phyloP scores from a whole-genome alignment of 352 stramenopile genomes.

The Phytophthora colocasiae region DNA sequence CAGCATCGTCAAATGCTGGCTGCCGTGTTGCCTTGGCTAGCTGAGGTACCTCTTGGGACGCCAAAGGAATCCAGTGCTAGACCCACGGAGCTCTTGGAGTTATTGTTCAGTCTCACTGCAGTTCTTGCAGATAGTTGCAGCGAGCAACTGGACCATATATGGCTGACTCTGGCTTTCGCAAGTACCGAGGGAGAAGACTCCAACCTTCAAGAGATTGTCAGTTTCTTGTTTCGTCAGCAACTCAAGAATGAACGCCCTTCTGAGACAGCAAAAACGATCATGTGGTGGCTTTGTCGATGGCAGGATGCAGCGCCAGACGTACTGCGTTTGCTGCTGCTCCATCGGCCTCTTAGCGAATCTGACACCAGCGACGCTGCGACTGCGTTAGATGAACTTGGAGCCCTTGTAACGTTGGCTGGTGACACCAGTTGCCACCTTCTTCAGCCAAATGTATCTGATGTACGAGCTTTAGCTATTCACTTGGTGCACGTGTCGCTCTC shows the following conservation, averaged over 20 bases:
- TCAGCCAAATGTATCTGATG: slow-evolving; percentile 12
- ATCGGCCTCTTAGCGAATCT: slow-evolving; percentile 5
- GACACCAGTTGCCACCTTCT: slow-evolving; percentile 36
- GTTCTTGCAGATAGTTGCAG: slow-evolving; percentile 44
- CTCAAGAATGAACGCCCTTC: slow-evolving; percentile 35
- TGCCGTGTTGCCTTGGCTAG: slow-evolving; percentile 62
- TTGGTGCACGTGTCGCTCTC: slow-evolving; percentile 33
- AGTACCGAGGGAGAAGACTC: slow-evolving; percentile 12
- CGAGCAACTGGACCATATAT: slow-evolving; percentile 70
- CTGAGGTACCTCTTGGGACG: slow-evolving; percentile 40
- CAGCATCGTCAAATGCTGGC: slow-evolving; percentile 64
- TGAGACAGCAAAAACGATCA: slow-evolving; percentile 55
- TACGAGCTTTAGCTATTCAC: slow-evolving; percentile 32
- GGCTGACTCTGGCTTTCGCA: slow-evolving; percentile 65
- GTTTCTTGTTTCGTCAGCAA: slow-evolving; percentile 60
- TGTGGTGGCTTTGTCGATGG: slow-evolving; percentile 78
- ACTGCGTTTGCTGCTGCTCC: slow-evolving; percentile 28
- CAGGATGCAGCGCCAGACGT: slow-evolving; percentile 59
- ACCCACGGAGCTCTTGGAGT: slow-evolving; percentile 40
- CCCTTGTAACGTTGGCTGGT: slow-evolving; percentile 34
- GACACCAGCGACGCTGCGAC: slow-evolving; percentile 6
- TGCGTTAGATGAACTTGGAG: slow-evolving; percentile 29
- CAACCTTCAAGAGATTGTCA: slow-evolving; percentile 16
- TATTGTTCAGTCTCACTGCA: slow-evolving; percentile 66
- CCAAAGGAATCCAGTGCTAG: slow-evolving; percentile 2